Percentiles rank a stretch among this genome's conserved stretches.
Conservation (phyloP, 2,329 filamentous ascomycete genomes). For the Diaporthe aspalathi region DNA sequence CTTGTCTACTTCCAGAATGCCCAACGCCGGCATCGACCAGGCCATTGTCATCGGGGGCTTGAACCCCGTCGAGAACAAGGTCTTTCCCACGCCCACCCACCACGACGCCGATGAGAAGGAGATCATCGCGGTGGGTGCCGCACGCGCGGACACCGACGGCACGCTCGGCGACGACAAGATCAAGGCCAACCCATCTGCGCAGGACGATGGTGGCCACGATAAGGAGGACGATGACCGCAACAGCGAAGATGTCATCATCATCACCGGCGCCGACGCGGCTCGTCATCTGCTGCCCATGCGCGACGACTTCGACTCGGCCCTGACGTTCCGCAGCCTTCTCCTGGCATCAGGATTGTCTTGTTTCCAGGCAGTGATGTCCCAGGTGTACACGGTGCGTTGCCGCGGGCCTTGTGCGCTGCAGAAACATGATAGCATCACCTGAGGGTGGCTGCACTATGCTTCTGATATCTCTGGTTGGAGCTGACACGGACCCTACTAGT, state of each 20-base stretch:
- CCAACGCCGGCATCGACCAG: conserved; percentile 37
- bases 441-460: too few species aligned
- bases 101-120: conserved; percentile 48
- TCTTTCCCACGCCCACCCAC: conserved; percentile 46
- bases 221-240: conserved; percentile 44
- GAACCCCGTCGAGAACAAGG: conserved; percentile 48
- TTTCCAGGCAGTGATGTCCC: conserved; percentile 66
- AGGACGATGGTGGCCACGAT: conserved; percentile 43
- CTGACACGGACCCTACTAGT: conserved; percentile 49
- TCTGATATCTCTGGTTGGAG: neutral
- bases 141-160: conserved; percentile 31
- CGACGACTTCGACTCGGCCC: conserved; percentile 62
- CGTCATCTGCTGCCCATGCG: conserved; percentile 58
- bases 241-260: conserved; percentile 58
- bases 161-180: conserved; percentile 40
- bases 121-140: conserved; percentile 37
- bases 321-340: conserved; percentile 66
- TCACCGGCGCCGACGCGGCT: conserved; percentile 64
- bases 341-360: conserved; percentile 60
- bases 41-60: conserved; percentile 45
- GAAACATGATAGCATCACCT: too few species aligned
- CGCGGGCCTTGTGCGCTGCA: too few species aligned
- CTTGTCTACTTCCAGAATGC: conserved; percentile 1
- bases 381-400: conserved; percentile 62
- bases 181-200: conserved; percentile 38